Base-by-base conservation (phyloP, 805 yeast genomes). In the Ogataea trehalophila region DNA sequence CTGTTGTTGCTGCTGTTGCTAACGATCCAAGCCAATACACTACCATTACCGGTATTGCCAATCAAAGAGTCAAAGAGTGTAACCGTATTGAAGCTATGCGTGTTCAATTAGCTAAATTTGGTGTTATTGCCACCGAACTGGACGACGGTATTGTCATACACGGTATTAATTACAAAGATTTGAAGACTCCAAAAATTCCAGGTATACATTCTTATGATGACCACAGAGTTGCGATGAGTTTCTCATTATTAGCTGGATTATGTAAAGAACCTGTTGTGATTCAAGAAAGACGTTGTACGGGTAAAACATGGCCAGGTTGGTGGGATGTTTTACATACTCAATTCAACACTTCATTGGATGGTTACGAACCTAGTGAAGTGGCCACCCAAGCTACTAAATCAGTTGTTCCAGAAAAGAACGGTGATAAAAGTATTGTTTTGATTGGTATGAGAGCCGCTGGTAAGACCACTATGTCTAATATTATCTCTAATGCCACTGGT, bases 251-350 rank as follows among this genome's bases (percentile, higher is more conserved):
- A 45, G 92, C 97, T 4, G 89, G 95, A 34, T 73, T 87, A 58
- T 63, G 68, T 40, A 58, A 61, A 1, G 73, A 71, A 4, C 82
- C 87, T 1, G 92, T 86, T 1, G 72, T 81, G 53, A 81, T 94
- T 49, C 80, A 84, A 55, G 97, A 92, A 62, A 81, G 97, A 68
- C 79, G 85, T 23, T 89, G 97, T 63, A 95, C 97, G 1, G 95
- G 92, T 48, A 94, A 94, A 71, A 94, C 99, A 0, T 94, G 99
- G 99, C 99, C 99, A 18, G 98, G 97, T 36, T 94, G 99, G 99
- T 94, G 99, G 99, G 99, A 94, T 68, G 77, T 83, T 34, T 72
- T 94, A 53, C 90, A 83, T 62, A 77, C 85, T 43, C 69, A 75
- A 42, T 79, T 94, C 58, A 76, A 81, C 18, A 85, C 79, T 23